These are phyloP conservation scores for Triangularia setosa DNA, from an alignment of 2,329 filamentous ascomycete species.

Conservation along the genomic window DNA sequence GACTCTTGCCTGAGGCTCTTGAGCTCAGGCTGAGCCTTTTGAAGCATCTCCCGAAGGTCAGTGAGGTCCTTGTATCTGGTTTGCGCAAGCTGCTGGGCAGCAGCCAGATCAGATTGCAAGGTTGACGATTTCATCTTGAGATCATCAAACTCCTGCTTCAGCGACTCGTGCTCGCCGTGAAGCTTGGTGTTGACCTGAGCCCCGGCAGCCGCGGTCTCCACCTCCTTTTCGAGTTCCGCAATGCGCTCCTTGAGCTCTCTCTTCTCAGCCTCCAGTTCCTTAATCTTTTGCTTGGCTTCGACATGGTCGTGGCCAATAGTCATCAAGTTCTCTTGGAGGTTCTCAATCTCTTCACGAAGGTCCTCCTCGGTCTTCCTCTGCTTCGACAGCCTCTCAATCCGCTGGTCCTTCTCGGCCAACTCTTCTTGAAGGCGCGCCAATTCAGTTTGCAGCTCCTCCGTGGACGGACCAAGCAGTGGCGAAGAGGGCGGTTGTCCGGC, in stretches of 20 bases:
- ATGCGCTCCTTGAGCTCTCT: conserved; percentile 60
- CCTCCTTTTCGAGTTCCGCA: conserved; percentile 65
- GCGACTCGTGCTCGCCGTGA: conserved; percentile 54
- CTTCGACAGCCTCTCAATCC: conserved; percentile 67
- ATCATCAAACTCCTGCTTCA: conserved; percentile 58
- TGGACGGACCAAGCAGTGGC: conserved; percentile 21
- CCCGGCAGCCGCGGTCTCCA: conserved; percentile 39
- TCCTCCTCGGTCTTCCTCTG: conserved; percentile 74
- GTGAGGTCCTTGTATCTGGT: conserved; percentile 83
- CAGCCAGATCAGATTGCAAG: conserved; percentile 78
- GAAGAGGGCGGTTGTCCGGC: conserved; percentile 35
- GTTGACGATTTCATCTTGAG: conserved; percentile 66
- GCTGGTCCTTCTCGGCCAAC: conserved; percentile 62
- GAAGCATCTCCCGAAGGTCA: conserved; percentile 72
- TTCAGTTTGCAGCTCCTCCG: conserved; percentile 43
- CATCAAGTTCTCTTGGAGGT: conserved; percentile 73
- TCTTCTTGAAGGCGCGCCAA: conserved; percentile 49
- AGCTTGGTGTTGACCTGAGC: conserved; percentile 51
- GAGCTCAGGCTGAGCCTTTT: conserved; percentile 83
- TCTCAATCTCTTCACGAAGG: conserved; percentile 80
- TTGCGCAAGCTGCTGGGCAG: conserved; percentile 81
- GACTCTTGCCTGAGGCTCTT: conserved; percentile 74
- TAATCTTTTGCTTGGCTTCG: conserved; percentile 71
- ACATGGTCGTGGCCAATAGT: conserved; percentile 80
- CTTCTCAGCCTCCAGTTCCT: conserved; percentile 69